A percentile compares a stretch with the other conserved stretches of the same genome.
Evolutionary conservation across 345 rosid genomes (phyloP).

Genomic region (Gossypium arboreum): DNA sequence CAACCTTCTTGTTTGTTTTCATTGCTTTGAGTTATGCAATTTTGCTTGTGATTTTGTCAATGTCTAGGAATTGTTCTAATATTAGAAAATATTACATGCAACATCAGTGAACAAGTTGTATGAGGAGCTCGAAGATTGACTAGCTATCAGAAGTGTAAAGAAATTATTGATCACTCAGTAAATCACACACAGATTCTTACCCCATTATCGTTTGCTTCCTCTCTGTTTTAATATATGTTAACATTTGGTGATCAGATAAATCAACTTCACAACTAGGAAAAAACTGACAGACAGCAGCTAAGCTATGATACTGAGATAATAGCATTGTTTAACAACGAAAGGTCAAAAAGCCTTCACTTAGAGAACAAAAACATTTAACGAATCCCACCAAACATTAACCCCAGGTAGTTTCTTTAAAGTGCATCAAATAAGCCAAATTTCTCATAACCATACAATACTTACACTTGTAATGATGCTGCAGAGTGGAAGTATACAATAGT

Average conservation of each 20-base stretch:
- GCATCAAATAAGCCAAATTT: conserved; percentile 9
- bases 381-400: neutral
- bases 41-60: neutral
- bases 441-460: conserved; percentile 35
- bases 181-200: neutral
- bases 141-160: neutral
- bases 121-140: neutral
- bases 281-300: neutral
- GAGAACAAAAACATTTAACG: neutral
- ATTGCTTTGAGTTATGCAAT: neutral
- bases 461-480: conserved; percentile 91
- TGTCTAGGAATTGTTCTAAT: neutral
- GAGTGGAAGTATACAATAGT: conserved; percentile 89
- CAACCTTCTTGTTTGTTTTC: neutral
- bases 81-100: neutral
- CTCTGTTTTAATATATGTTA: neutral
- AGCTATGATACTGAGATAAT: neutral
- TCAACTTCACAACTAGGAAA: neutral
- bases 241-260: neutral
- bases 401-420: neutral
- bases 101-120: neutral
- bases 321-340: neutral
- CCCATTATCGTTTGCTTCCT: neutral
- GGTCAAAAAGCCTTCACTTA: neutral
- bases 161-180: neutral